phyloP scores from a whole-genome alignment of 2,329 filamentous ascomycete genomes.

The Venturia nashicola region DNA sequence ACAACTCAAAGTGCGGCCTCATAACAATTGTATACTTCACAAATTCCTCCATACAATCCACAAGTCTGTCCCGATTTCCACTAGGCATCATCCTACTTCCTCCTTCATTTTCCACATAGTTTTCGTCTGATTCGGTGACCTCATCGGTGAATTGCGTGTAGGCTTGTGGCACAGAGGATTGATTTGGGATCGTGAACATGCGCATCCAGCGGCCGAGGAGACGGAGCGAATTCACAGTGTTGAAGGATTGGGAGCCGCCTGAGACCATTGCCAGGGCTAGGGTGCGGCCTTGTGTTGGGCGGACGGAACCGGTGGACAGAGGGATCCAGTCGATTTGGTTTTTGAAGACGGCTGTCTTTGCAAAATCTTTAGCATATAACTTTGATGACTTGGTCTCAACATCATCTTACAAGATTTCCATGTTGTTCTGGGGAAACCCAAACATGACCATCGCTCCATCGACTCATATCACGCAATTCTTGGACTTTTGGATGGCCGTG shows the following conservation, averaged over 20 bases:
- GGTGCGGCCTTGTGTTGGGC: constrained; percentile 54
- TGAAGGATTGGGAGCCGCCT: constrained; percentile 55
- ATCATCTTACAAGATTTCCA: constrained; percentile 41
- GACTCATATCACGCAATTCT: constrained; percentile 47
- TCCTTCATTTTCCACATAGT: constrained; percentile 19
- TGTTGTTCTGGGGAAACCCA: constrained; percentile 58
- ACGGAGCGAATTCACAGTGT: constrained; percentile 53
- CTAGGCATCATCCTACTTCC: constrained; percentile 42
- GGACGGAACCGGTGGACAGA: constrained; percentile 46
- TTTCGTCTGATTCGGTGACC: constrained; percentile 20
- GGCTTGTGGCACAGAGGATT: constrained; percentile 50
- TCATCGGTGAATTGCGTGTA: constrained; percentile 47
- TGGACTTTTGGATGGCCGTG: constrained; percentile 47
- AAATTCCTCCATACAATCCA: constrained; percentile 59
- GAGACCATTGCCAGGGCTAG: constrained; percentile 50
- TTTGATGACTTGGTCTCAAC: too few species aligned
- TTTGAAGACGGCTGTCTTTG: constrained; percentile 51
- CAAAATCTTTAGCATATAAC: too few species aligned
- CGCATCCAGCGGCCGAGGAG: constrained; percentile 58
- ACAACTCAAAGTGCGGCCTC: constrained; percentile 47
- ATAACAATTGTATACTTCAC: constrained; percentile 57
- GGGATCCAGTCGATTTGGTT: constrained; percentile 63
- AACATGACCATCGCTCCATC: constrained; percentile 54
- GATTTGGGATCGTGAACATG: constrained; percentile 56
- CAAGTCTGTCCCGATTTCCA: constrained; percentile 45